Base-by-base conservation (phyloP, 305 asterid species). In the Solanum chacoense region DNA sequence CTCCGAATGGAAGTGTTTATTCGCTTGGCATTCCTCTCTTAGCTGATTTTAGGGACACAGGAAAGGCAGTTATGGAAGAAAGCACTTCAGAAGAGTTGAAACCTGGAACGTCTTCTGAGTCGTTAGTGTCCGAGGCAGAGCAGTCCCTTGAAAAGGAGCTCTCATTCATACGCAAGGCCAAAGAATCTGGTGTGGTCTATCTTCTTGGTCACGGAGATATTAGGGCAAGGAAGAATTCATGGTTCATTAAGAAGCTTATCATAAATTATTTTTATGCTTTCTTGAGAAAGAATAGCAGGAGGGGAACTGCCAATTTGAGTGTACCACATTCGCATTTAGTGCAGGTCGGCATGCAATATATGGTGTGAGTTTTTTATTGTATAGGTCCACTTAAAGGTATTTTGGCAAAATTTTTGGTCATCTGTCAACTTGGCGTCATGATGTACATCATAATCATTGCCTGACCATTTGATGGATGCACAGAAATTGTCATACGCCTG, bases 321-420 rank as follows among this genome's bases (percentile, higher is more conserved):
- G 99, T 95, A 74, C 98, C 98, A 0, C 99, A 96, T 91, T 89
- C 99, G 4, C 94, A 96, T 89, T 89, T 96, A 91, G 91, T 98
- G 92, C 99, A 96, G 91, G 99, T 96, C 74, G 99, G 98, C 88
- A 98, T 98, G 99, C 96, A 98, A 34, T 98, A 98, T 93, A 96
- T 96, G 99, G 99, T 98, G 84, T 97, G 87, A 75, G 36, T 55
- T 32, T n/a, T 78, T 65, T 87, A 63, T 11, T 59, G 85, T 50
- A 32, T 55, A 55, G 75, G 75, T 59, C 45, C 75, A 59, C 22
- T 32, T 1, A 24, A 59, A 32, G 87, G 45, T 84, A 55, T 12
- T 84, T 55, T 55, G 74, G 40, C n/a, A 59, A 59, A n/a, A 22
- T 0, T 59, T 84, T 12, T 55, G 34, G 75, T 35, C 1, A 6